Evolutionary conservation across 202 grass and related monocot genomes (phyloP).

Genomic region (Schoenoplectus tabernaemontani): DNA sequence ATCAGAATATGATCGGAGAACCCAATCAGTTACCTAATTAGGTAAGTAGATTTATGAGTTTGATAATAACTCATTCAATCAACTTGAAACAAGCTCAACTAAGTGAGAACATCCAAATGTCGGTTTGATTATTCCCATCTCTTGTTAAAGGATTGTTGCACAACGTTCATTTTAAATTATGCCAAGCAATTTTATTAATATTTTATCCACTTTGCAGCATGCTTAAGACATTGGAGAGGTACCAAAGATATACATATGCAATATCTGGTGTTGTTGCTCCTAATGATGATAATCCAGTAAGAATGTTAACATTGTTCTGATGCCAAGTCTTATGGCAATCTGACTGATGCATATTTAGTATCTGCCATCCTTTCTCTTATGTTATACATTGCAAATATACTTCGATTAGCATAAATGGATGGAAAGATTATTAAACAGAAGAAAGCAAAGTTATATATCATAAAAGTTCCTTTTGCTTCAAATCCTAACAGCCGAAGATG

Average conservation of each 20-base stretch:
- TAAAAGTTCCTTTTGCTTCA: background rate
- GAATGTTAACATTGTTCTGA: background rate
- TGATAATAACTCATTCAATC: background rate
- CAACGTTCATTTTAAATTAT: too few species aligned
- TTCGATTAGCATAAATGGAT: too few species aligned
- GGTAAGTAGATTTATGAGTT: background rate
- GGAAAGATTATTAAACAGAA: too few species aligned
- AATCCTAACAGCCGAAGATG: too few species aligned
- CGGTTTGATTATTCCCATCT: background rate
- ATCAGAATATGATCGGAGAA: background rate
- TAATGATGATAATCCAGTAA: slow-evolving; percentile 51
- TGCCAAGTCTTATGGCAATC: background rate
- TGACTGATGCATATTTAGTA: background rate
- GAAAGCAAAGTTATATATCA: background rate
- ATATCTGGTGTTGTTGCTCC: slow-evolving; percentile 34
- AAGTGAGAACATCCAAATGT: background rate
- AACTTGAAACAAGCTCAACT: background rate
- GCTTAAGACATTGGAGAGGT: slow-evolving; percentile 60
- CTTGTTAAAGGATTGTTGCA: too few species aligned
- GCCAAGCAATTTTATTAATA: too few species aligned
- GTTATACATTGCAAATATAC: too few species aligned
- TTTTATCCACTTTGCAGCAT: slow-evolving; percentile 34
- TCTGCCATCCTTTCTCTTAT: background rate
- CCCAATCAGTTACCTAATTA: background rate
- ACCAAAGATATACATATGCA: slow-evolving; percentile 48